Base-by-base conservation (phyloP, 495 filamentous ascomycete species). In the Hypoxylon crocopeplum region DNA sequence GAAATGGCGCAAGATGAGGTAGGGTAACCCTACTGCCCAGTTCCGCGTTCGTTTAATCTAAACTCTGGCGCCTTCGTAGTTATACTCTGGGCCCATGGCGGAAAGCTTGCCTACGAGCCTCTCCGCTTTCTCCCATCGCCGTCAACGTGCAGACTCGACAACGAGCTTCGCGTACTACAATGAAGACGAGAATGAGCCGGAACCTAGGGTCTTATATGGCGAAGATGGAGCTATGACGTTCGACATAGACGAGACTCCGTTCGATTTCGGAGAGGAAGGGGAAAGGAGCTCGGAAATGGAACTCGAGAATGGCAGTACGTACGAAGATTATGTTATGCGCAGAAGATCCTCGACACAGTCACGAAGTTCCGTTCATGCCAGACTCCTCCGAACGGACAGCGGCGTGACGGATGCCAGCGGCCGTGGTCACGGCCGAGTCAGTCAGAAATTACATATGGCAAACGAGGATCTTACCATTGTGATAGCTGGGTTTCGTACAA, bases 1-100 rank as follows among this genome's bases (percentile, higher is more conserved):
- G 94, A 96, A 70, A 99, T 99, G 94, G 95, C 94, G 20, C 91
- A 93, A 38, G 89, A 97, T 69, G 93, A 97, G 82, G 91, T 93
- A 61, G 41, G 79, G 55, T 52, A 48, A 27, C 42, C 32, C n/a
- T 24, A 19, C 21, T 20, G 8, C 38, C 22, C 16, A 19, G 19
- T 32, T 13, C 6, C 11, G 3, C 5, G 20, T 21, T 49, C 12
- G 15, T 32, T 30, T 47, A 46, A 48, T 68, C 64, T 70, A 54
- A 72, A 47, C 46, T 27, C n/a, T 41, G 10, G 11, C 33, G 25
- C 33, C 16, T 54, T 39, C 62, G 59, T 59, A 96, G 92, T 81
- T 98, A 13, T 98, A 92, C 72, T 85, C 94, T 24, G 94, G 94
- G 1, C 95, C 95, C 1, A 87, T 97, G 59, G 93, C 92, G 17